These are phyloP conservation scores for Abrus pulchellus DNA, from an alignment of 306 rosid genomes.

Conservation along the genomic window DNA sequence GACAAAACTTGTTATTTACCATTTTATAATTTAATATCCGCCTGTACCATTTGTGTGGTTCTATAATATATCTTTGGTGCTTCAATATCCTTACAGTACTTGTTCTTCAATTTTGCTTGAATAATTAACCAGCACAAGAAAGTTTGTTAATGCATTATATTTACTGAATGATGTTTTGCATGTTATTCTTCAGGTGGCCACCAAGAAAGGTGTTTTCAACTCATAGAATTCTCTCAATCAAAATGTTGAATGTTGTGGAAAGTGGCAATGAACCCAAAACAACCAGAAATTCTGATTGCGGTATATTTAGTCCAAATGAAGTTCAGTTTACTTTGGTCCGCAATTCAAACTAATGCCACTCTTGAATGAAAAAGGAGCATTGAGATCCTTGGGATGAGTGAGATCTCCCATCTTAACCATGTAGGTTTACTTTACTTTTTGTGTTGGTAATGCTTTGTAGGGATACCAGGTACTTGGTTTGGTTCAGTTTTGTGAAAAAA, in stretches of 20 bases:
- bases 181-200: conserved; percentile 46
- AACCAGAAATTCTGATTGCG: conserved; percentile 39
- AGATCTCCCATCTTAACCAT: conserved; percentile 25
- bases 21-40: too few relatives aligned
- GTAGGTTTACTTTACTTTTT: conserved; percentile 8
- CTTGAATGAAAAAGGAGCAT: conserved; percentile 16
- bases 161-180: conserved; percentile 16
- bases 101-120: background rate
- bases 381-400: conserved; percentile 25
- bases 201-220: conserved; percentile 21
- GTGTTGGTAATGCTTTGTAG: conserved; percentile 22
- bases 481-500: too few relatives aligned
- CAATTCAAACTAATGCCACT: conserved; percentile 8
- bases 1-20: conserved; percentile 3
- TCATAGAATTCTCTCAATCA: conserved; percentile 31
- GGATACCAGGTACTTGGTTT: conserved; percentile 8
- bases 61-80: conserved; percentile 18
- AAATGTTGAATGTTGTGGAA: conserved; percentile 37
- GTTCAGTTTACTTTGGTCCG: background rate
- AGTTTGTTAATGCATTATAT: conserved; percentile 15
- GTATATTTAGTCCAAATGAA: conserved; percentile 16
- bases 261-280: conserved; percentile 32
- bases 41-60: conserved; percentile 5
- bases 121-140: conserved; percentile 18
- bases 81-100: conserved; percentile 9